Conservation (phyloP, 2,329 filamentous ascomycete genomes). For the Penicillium sp. region DNA sequence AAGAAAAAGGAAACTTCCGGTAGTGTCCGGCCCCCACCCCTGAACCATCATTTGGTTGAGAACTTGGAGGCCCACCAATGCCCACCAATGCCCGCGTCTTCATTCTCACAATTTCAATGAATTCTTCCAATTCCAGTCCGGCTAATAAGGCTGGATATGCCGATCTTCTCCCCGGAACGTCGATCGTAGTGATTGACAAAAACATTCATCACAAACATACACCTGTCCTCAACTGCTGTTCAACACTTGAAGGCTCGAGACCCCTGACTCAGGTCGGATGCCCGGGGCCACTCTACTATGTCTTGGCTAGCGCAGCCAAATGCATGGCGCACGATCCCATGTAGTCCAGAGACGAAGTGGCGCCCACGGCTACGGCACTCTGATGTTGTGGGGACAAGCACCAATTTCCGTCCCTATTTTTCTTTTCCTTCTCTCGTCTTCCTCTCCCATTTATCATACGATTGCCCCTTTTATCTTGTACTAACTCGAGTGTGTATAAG, state of each 20-base stretch:
- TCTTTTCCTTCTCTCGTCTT: neutral
- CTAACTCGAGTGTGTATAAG: neutral
- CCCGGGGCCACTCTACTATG: slow-evolving; percentile 3
- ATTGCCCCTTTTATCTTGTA: neutral
- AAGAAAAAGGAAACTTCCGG: neutral
- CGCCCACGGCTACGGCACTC: slow-evolving; percentile 1
- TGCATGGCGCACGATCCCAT: slow-evolving; percentile 2
- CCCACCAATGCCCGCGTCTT: too few relatives aligned
- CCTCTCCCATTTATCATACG: neutral
- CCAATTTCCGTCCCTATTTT: slow-evolving; percentile 1
- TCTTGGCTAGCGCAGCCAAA: slow-evolving; percentile 6
- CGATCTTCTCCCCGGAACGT: neutral
- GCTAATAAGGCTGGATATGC: neutral
- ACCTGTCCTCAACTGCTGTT: neutral
- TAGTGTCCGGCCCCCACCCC: neutral
- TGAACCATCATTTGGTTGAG: neutral
- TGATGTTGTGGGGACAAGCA: slow-evolving; percentile 11
- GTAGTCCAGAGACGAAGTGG: neutral
- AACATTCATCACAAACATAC: neutral
- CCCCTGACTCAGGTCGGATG: neutral
- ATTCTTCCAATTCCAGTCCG: too few relatives aligned
- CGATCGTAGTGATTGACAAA: neutral
- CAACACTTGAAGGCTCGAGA: neutral
- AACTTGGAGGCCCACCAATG: too few relatives aligned
- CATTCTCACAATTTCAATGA: too few relatives aligned